Evolutionary conservation across 2,329 filamentous ascomycete genomes (phyloP).

Genomic region (Helicocarpus griseus): DNA sequence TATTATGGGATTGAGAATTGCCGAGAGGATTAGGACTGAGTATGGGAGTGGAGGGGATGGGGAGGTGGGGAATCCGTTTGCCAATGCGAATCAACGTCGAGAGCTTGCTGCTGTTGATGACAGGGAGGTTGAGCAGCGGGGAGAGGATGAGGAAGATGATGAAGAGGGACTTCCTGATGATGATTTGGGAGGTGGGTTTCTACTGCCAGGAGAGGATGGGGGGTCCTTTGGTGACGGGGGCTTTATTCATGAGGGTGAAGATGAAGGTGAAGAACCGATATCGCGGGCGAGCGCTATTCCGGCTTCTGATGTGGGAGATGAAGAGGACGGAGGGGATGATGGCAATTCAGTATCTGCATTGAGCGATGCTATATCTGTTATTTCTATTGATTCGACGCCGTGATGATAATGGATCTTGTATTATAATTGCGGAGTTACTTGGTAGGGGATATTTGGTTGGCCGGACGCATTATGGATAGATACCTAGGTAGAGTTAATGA

Average conservation of each 20-base stretch:
- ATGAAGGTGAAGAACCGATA: background rate
- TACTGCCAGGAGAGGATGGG: slow-evolving; percentile 23
- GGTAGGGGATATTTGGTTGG: too few relatives aligned
- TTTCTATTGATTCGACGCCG: background rate
- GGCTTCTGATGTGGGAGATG: background rate
- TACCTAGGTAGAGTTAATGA: background rate
- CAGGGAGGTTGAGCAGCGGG: background rate
- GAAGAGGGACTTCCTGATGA: too few relatives aligned
- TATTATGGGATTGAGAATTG: slow-evolving; percentile 72
- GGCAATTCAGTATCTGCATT: slow-evolving; percentile 7
- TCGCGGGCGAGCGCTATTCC: background rate
- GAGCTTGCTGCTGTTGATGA: slow-evolving; percentile 3
- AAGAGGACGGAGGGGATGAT: background rate
- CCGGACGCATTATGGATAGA: too few relatives aligned
- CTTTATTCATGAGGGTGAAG: background rate
- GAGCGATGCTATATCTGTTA: slow-evolving; percentile 8
- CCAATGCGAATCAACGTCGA: slow-evolving; percentile 8
- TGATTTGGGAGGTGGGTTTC: slow-evolving; percentile 22
- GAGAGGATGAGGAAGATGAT: slow-evolving; percentile 7
- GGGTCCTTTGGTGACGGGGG: background rate
- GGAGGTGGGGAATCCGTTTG: slow-evolving; percentile 29
- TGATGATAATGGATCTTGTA: background rate
- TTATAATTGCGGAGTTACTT: too few relatives aligned
- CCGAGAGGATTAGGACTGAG: slow-evolving; percentile 64
- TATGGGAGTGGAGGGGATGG: slow-evolving; percentile 46